These are phyloP conservation scores for Trematosphaeria pertusa DNA, from an alignment of 2,329 filamentous ascomycete genomes.

Conservation along the genomic window DNA sequence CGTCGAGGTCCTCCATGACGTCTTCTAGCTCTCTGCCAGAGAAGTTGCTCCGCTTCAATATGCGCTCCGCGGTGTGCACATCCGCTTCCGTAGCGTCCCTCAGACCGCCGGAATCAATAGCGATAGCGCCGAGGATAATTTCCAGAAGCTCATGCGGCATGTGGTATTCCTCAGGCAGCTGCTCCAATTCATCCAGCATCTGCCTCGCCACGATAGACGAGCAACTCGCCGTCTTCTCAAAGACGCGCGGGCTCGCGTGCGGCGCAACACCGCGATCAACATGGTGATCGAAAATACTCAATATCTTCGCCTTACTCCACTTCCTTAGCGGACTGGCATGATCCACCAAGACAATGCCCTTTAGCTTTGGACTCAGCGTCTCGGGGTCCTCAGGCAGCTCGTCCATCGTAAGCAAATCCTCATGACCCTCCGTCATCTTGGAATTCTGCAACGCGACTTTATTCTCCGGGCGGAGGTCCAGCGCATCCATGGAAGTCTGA, in stretches of 20 bases:
- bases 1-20: slow-evolving; percentile 52
- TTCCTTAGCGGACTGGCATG: slow-evolving; percentile 52
- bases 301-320: slow-evolving; percentile 53
- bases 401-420: slow-evolving; percentile 56
- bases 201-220: slow-evolving; percentile 56
- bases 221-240: slow-evolving; percentile 54
- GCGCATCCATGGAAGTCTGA: slow-evolving; percentile 54
- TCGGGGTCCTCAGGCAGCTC: slow-evolving; percentile 57
- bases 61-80: slow-evolving; percentile 46
- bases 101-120: slow-evolving; percentile 55
- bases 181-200: slow-evolving; percentile 56
- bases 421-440: slow-evolving; percentile 55
- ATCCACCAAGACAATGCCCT: slow-evolving; percentile 57
- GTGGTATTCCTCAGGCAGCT: slow-evolving; percentile 54
- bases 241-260: slow-evolving; percentile 53
- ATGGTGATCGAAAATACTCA: slow-evolving; percentile 58
- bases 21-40: slow-evolving; percentile 46
- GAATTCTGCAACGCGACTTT: slow-evolving; percentile 54
- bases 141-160: slow-evolving; percentile 59
- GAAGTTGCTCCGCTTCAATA: slow-evolving; percentile 54
- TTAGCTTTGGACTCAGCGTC: slow-evolving; percentile 51
- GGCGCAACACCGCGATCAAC: slow-evolving; percentile 51
- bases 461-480: slow-evolving; percentile 58
- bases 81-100: slow-evolving; percentile 50
- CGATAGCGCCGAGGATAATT: slow-evolving; percentile 55